phyloP scores from a whole-genome alignment of 108 stramenopile genomes.

The Tribonema minus region DNA sequence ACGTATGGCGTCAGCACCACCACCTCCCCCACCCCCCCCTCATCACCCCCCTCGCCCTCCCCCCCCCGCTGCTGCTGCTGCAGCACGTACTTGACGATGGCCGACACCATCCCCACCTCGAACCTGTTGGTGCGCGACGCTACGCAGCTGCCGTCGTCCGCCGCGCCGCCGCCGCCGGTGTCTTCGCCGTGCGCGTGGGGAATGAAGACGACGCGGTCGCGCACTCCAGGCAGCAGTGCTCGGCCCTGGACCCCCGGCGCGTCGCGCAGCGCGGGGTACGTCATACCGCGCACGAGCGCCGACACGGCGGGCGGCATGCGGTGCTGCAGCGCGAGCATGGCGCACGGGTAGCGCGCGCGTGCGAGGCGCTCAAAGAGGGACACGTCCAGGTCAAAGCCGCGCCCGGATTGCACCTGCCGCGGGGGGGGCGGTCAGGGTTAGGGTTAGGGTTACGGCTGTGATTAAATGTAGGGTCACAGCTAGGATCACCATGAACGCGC shows the following conservation, averaged over 20 bases:
- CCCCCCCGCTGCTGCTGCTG: conserved; percentile 33
- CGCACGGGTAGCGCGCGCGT: conserved; percentile 23
- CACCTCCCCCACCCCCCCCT: neutral
- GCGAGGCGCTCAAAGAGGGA: conserved; percentile 55
- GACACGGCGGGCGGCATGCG: conserved; percentile 56
- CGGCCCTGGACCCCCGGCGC: conserved; percentile 18
- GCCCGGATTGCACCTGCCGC: conserved; percentile 55
- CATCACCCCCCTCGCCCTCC: neutral
- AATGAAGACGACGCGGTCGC: conserved; percentile 38
- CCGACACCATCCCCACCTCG: conserved; percentile 36
- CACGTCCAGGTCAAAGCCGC: conserved; percentile 47
- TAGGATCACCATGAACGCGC: too few relatives aligned
- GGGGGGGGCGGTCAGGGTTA: too few relatives aligned
- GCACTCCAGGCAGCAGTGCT: neutral
- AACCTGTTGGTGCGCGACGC: conserved; percentile 34
- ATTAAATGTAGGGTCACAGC: too few relatives aligned
- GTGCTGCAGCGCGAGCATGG: conserved; percentile 42
- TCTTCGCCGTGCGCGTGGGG: conserved; percentile 22
- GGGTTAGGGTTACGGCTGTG: too few relatives aligned
- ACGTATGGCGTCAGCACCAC: conserved; percentile 52
- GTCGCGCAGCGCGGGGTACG: conserved; percentile 42
- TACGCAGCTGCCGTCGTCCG: too few relatives aligned
- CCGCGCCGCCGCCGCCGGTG: conserved; percentile 4
- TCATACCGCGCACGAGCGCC: conserved; percentile 15
- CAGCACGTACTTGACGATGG: conserved; percentile 37